These are phyloP conservation scores for Clonostachys chloroleuca DNA, from an alignment of 2,329 filamentous ascomycete species.

Conservation along the genomic window DNA sequence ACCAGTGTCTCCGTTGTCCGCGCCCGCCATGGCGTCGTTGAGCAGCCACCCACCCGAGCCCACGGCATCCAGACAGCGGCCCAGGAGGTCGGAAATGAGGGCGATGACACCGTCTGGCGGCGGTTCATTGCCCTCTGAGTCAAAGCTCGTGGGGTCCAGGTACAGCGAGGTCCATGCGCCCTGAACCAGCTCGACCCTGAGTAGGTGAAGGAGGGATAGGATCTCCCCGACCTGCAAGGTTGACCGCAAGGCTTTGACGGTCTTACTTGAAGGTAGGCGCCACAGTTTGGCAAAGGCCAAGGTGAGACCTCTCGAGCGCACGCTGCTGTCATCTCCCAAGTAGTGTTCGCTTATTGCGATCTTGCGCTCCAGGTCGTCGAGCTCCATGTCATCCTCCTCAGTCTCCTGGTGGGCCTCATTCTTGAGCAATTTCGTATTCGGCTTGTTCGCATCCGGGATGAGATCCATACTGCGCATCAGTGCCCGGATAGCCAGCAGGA, in stretches of 20 bases:
- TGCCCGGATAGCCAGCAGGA: constrained; percentile 60
- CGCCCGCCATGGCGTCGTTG: constrained; percentile 45
- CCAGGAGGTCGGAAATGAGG: constrained; percentile 67
- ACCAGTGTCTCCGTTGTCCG: constrained; percentile 45
- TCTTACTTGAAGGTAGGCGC: constrained; percentile 54
- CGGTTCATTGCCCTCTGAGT: constrained; percentile 29
- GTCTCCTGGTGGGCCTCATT: constrained; percentile 13
- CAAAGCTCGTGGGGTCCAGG: constrained; percentile 50
- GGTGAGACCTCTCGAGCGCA: constrained; percentile 60
- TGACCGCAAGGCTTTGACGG: constrained; percentile 59
- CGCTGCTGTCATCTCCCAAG: constrained; percentile 58
- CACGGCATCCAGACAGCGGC: constrained; percentile 71
- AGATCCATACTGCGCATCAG: constrained; percentile 68
- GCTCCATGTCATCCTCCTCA: constrained; percentile 34
- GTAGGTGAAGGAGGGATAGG: constrained; percentile 65
- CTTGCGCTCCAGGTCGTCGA: constrained; percentile 59
- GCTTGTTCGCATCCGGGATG: constrained; percentile 33
- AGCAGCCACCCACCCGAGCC: constrained; percentile 71
- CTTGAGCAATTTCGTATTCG: constrained; percentile 21
- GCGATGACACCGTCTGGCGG: constrained; percentile 65
- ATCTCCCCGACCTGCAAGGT: constrained; percentile 64
- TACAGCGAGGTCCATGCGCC: constrained; percentile 75
- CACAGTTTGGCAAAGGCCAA: constrained; percentile 67
- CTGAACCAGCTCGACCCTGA: constrained; percentile 68
- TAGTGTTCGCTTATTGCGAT: constrained; percentile 65